Percentiles rank a stretch among this genome's conserved stretches.
Conservation (phyloP, 2,329 filamentous ascomycete genomes). For the Graphilbum fragrans region DNA sequence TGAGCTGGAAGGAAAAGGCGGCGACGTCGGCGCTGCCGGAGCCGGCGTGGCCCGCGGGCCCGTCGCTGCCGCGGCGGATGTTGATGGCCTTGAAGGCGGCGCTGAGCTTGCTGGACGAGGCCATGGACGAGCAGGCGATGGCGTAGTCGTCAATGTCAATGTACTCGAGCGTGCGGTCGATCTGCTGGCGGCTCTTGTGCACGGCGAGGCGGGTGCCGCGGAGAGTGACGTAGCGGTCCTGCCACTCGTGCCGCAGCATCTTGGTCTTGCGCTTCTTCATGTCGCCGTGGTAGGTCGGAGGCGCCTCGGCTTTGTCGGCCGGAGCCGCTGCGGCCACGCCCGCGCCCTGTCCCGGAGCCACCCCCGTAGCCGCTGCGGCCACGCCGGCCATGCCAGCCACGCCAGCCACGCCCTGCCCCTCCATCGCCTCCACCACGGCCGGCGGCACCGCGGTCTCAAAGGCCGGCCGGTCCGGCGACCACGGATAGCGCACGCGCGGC, state of each 20-base stretch:
- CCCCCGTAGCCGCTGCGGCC: neutral
- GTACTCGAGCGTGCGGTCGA: slow-evolving; percentile 55
- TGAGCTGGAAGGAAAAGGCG: slow-evolving; percentile 76
- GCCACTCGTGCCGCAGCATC: slow-evolving; percentile 86
- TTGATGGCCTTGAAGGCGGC: slow-evolving; percentile 76
- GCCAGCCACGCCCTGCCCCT: neutral
- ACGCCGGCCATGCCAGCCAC: neutral
- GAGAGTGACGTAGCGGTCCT: slow-evolving; percentile 82
- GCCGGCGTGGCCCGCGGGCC: slow-evolving; percentile 10
- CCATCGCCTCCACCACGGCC: neutral
- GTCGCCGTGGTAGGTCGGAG: slow-evolving; percentile 62
- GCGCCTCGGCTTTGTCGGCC: slow-evolving; percentile 15
- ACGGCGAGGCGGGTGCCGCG: slow-evolving; percentile 63
- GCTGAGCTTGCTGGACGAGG: slow-evolving; percentile 67
- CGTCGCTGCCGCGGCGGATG: slow-evolving; percentile 36
- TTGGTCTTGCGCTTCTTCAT: slow-evolving; percentile 92
- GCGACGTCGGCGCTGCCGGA: slow-evolving; percentile 37
- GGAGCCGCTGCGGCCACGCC: slow-evolving; percentile 11
- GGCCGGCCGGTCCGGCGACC: slow-evolving; percentile 33
- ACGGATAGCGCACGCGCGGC: slow-evolving; percentile 42
- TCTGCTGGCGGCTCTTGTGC: slow-evolving; percentile 49
- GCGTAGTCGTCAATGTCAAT: slow-evolving; percentile 84
- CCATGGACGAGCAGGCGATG: slow-evolving; percentile 69
- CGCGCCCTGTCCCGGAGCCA: slow-evolving; percentile 8
- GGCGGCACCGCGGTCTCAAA: slow-evolving; percentile 34